Evolutionary conservation across 148 eudicot genomes (phyloP).

Genomic region (Amaranthus palmeri): DNA sequence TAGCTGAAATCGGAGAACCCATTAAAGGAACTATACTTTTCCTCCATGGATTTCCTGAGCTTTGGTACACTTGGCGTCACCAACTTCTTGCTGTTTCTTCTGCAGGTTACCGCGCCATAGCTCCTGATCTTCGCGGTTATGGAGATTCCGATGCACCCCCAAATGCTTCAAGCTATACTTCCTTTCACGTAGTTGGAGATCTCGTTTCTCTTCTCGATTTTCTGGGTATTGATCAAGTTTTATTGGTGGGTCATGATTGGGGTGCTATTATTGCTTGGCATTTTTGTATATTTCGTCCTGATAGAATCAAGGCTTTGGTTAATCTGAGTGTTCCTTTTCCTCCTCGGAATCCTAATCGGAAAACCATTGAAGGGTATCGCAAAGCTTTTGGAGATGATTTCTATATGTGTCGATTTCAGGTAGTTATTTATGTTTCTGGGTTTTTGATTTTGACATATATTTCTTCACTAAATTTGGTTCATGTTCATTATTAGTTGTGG

Average conservation of each 20-base stretch:
- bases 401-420: slow-evolving; percentile 62
- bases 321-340: slow-evolving; percentile 40
- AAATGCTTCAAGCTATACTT: slow-evolving; percentile 30
- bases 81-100: slow-evolving; percentile 37
- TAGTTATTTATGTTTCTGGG: not conserved
- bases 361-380: slow-evolving; percentile 29
- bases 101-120: slow-evolving; percentile 42
- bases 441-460: not conserved
- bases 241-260: slow-evolving; percentile 57
- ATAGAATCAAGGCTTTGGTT: slow-evolving; percentile 39
- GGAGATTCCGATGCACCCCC: slow-evolving; percentile 51
- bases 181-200: slow-evolving; percentile 48
- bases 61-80: slow-evolving; percentile 57
- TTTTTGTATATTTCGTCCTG: slow-evolving; percentile 39
- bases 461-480: not conserved
- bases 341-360: slow-evolving; percentile 37
- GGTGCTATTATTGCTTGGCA: slow-evolving; percentile 49
- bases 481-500: not conserved
- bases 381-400: slow-evolving; percentile 41
- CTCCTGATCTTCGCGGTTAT: slow-evolving; percentile 61
- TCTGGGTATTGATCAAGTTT: slow-evolving; percentile 35
- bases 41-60: slow-evolving; percentile 60
- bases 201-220: slow-evolving; percentile 38
- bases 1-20: slow-evolving; percentile 31
- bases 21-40: slow-evolving; percentile 29